These are phyloP conservation scores for Thielaviopsis ethacetica DNA, from an alignment of 2,329 filamentous ascomycete species.

Conservation along the genomic window DNA sequence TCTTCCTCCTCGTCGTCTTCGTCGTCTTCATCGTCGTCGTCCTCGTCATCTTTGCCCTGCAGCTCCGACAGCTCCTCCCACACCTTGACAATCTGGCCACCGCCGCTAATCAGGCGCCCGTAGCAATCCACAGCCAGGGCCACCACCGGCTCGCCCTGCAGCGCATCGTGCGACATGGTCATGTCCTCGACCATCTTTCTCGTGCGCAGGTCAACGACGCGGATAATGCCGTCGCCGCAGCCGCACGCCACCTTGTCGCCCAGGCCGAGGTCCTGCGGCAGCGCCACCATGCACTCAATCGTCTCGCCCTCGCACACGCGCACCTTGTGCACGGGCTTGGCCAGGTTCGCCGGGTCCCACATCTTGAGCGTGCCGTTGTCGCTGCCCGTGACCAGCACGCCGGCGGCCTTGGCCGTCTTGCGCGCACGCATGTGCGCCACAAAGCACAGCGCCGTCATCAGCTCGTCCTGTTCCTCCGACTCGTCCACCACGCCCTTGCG, in stretches of 20 bases:
- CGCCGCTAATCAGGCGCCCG: constrained; percentile 77
- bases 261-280: constrained; percentile 20
- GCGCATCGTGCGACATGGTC: constrained; percentile 57
- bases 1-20: constrained; percentile 27
- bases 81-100: constrained; percentile 72
- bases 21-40: constrained; percentile 30
- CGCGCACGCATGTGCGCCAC: constrained; percentile 61
- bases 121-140: constrained; percentile 70
- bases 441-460: constrained; percentile 67
- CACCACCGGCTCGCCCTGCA: constrained; percentile 56
- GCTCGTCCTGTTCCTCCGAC: constrained; percentile 90
- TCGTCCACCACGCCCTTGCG: constrained; percentile 71
- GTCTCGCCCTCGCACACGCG: constrained; percentile 39
- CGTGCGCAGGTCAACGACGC: constrained; percentile 52
- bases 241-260: constrained; percentile 70
- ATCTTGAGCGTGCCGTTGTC: constrained; percentile 71
- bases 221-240: constrained; percentile 62
- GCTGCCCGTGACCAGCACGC: constrained; percentile 59
- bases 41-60: constrained; percentile 27
- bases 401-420: constrained; percentile 43
- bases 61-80: constrained; percentile 66
- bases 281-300: constrained; percentile 32
- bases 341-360: constrained; percentile 91
- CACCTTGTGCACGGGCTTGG: constrained; percentile 21
- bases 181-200: constrained; percentile 40